A percentile compares a stretch with the other conserved stretches of the same genome.
Evolutionary conservation across 352 stramenopile genomes (phyloP).

Genomic region (Globisporangium perplexum): DNA sequence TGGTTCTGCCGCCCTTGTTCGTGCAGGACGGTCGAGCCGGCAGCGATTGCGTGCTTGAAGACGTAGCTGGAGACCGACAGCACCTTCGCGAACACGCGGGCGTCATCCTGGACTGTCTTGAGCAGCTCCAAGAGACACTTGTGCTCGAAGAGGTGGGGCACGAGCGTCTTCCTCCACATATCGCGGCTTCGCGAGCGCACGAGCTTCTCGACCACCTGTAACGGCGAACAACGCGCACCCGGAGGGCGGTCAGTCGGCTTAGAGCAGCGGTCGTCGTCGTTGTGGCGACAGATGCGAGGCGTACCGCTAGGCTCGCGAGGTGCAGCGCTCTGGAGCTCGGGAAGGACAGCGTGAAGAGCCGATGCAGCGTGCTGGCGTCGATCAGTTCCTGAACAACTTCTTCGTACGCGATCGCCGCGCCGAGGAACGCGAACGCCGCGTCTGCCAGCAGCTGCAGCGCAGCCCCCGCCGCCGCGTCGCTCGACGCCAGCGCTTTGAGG

Average conservation of each 20-base stretch:
- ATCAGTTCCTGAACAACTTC: conserved; percentile 44
- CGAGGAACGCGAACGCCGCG: conserved; percentile 24
- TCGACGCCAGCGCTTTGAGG: conserved; percentile 26
- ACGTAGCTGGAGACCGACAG: conserved; percentile 15
- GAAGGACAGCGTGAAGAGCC: conserved; percentile 41
- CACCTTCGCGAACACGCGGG: conserved; percentile 14
- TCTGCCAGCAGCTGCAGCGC: conserved; percentile 11
- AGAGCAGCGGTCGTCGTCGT: neutral
- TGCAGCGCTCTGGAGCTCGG: conserved; percentile 9
- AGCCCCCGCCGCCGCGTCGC: neutral
- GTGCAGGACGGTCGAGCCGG: conserved; percentile 18
- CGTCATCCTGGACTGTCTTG: conserved; percentile 12
- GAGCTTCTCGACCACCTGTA: conserved; percentile 23
- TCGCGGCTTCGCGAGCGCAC: conserved; percentile 13
- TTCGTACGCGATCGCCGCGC: conserved; percentile 22
- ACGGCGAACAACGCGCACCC: neutral
- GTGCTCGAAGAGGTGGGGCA: conserved; percentile 21
- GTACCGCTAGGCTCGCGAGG: conserved; percentile 15
- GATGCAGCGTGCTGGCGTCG: conserved; percentile 42
- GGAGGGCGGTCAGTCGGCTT: neutral
- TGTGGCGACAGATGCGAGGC: neutral
- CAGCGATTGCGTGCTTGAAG: conserved; percentile 11
- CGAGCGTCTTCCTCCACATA: conserved; percentile 14
- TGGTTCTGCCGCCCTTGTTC: conserved; percentile 18
- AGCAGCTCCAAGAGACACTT: conserved; percentile 19